A percentile compares a stretch with the other conserved stretches of the same genome.
These are phyloP conservation scores for Keithomyces neogunnii DNA, from an alignment of 2,329 filamentous ascomycete genomes.

Conservation along the genomic window DNA sequence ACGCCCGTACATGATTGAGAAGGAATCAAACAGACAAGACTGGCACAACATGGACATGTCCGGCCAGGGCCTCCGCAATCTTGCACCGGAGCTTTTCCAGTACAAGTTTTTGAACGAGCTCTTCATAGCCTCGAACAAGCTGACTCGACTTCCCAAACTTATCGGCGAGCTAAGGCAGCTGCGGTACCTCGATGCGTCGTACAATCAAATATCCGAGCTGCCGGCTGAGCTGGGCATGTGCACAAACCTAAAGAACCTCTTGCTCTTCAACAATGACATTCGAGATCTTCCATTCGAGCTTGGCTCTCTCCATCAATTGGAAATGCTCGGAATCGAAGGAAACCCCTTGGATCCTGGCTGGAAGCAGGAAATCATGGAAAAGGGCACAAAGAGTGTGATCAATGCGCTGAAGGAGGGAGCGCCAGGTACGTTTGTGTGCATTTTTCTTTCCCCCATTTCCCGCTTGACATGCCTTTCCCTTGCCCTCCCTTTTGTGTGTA, in stretches of 20 bases:
- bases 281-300: slow-evolving; percentile 75
- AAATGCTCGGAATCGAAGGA: slow-evolving; percentile 84
- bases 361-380: slow-evolving; percentile 77
- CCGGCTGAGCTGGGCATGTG: slow-evolving; percentile 96
- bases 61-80: slow-evolving; percentile 83
- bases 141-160: slow-evolving; percentile 67
- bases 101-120: slow-evolving; percentile 88
- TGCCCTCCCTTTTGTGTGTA: slow-evolving; percentile 9
- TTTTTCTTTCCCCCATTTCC: too few species aligned
- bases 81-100: slow-evolving; percentile 71
- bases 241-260: slow-evolving; percentile 76
- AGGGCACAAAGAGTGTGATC: slow-evolving; percentile 79
- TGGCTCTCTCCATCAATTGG: slow-evolving; percentile 79
- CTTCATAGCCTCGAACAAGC: slow-evolving; percentile 88
- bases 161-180: slow-evolving; percentile 79
- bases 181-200: slow-evolving; percentile 76
- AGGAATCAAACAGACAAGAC: slow-evolving; percentile 62
- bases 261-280: slow-evolving; percentile 87
- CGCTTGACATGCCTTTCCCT: too few species aligned
- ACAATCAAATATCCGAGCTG: slow-evolving; percentile 74
- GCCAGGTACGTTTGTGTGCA: slow-evolving; percentile 52
- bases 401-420: slow-evolving; percentile 75
- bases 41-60: slow-evolving; percentile 94
- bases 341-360: slow-evolving; percentile 72
- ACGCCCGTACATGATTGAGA: slow-evolving; percentile 57